Conservation (phyloP, 1,139 yeast genomes). For the Kazachstania sp. region DNA sequence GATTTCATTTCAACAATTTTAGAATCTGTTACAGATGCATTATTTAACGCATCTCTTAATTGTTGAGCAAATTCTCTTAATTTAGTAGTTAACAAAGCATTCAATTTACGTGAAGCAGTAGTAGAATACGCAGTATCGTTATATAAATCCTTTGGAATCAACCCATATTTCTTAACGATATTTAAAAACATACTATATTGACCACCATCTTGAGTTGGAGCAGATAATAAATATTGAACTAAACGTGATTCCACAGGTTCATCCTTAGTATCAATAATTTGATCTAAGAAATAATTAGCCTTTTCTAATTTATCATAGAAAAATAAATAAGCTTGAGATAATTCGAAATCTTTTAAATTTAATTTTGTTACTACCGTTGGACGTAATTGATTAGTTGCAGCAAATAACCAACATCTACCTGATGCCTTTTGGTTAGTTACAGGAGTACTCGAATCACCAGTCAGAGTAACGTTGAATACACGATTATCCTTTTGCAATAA, state of each 20-base stretch:
- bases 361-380: slow-evolving; percentile 52
- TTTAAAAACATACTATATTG: slow-evolving; percentile 79
- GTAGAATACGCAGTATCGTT: slow-evolving; percentile 62
- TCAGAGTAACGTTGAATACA: slow-evolving; percentile 52
- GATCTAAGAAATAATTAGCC: slow-evolving; percentile 69
- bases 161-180: slow-evolving; percentile 65
- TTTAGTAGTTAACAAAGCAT: slow-evolving; percentile 54
- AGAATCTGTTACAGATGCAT: background rate
- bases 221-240: slow-evolving; percentile 50
- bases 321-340: slow-evolving; percentile 65
- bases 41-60: slow-evolving; percentile 39
- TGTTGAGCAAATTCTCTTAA: slow-evolving; percentile 67
- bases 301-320: slow-evolving; percentile 70
- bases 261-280: slow-evolving; percentile 55
- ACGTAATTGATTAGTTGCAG: slow-evolving; percentile 66
- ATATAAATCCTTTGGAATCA: slow-evolving; percentile 62
- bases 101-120: slow-evolving; percentile 47
- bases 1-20: slow-evolving; percentile 33
- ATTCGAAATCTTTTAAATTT: slow-evolving; percentile 60
- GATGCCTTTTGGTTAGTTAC: slow-evolving; percentile 63
- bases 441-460: slow-evolving; percentile 50
- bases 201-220: slow-evolving; percentile 75
- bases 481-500: slow-evolving; percentile 18
- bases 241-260: slow-evolving; percentile 62
- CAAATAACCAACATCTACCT: slow-evolving; percentile 86